phyloP scores from a whole-genome alignment of 2,329 filamentous ascomycete genomes.

The Berkeleyomyces basicola region DNA sequence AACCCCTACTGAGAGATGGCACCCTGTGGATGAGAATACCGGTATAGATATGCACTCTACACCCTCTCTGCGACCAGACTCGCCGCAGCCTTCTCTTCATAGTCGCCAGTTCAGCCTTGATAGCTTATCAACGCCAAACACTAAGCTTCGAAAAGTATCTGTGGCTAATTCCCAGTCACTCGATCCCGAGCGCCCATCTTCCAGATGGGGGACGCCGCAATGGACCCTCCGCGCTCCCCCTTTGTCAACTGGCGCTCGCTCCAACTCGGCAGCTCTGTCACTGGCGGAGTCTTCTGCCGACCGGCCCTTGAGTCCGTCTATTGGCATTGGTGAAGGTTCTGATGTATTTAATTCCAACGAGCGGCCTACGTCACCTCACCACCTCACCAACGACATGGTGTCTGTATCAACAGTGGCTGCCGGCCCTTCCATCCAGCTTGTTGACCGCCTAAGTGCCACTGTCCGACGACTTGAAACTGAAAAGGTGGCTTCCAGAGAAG shows the following conservation, averaged over 20 bases:
- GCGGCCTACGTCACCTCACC: constrained; percentile 43
- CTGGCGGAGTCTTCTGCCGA: not conserved
- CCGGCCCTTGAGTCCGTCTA: not conserved
- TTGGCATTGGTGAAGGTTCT: not conserved
- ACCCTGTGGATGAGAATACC: not conserved
- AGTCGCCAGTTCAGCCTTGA: constrained; percentile 5
- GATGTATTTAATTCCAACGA: constrained; percentile 30
- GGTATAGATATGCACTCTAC: not conserved
- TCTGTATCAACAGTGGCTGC: constrained; percentile 81
- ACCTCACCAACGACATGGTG: constrained; percentile 66
- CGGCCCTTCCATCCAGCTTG: constrained; percentile 83
- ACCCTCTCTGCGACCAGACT: not conserved
- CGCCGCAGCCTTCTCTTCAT: constrained; percentile 3
- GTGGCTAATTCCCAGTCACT: not conserved
- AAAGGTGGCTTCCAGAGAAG: constrained; percentile 76
- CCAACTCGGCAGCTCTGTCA: not conserved
- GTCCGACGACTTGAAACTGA: constrained; percentile 84
- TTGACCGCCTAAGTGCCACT: constrained; percentile 88
- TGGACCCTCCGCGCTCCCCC: not conserved
- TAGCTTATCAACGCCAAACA: not conserved
- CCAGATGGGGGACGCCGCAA: constrained; percentile 1
- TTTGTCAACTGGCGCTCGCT: not conserved
- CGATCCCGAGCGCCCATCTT: constrained; percentile 6
- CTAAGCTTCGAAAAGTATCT: not conserved
- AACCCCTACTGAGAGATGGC: not conserved